Percentiles rank a stretch among this genome's conserved stretches.
Conservation (phyloP, 139 green algal genomes). For the Chlamydomonas asymmetrica region DNA sequence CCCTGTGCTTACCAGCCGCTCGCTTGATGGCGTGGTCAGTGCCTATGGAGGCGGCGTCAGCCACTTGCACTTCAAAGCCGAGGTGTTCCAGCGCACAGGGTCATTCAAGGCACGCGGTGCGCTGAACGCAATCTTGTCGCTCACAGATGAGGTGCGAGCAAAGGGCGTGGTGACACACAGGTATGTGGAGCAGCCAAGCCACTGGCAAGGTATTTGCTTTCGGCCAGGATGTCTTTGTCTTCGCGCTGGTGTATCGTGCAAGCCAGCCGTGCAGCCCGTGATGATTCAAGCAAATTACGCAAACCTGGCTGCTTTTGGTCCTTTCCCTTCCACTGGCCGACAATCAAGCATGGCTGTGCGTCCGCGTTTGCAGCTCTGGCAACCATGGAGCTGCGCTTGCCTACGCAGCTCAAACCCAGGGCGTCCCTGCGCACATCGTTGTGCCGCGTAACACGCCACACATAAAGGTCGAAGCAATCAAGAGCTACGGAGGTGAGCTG, state of each 20-base stretch:
- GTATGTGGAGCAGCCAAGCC: background rate
- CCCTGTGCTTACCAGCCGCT: constrained; percentile 37
- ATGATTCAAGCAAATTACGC: background rate
- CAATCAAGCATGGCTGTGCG: too few relatives aligned
- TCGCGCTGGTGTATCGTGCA: too few relatives aligned
- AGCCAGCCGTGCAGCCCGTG: background rate
- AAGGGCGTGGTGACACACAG: constrained; percentile 74
- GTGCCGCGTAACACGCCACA: constrained; percentile 65
- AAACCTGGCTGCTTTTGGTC: background rate
- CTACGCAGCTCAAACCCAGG: constrained; percentile 51
- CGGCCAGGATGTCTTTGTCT: too few relatives aligned
- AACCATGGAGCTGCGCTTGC: constrained; percentile 74
- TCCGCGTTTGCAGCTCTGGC: constrained; percentile 50
- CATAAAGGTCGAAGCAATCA: constrained; percentile 70
- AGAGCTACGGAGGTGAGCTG: constrained; percentile 56
- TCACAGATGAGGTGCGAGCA: constrained; percentile 49
- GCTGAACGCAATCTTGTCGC: constrained; percentile 63
- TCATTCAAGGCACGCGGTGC: constrained; percentile 76
- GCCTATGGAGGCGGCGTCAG: constrained; percentile 1
- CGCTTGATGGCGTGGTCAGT: background rate
- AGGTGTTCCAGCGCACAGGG: constrained; percentile 63
- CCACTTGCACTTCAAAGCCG: constrained; percentile 73
- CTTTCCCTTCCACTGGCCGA: background rate
- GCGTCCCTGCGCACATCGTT: constrained; percentile 75
- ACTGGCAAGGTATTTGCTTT: background rate